Conservation (phyloP, 1,284 basidiomycete species). For the Agaricales sp. region DNA sequence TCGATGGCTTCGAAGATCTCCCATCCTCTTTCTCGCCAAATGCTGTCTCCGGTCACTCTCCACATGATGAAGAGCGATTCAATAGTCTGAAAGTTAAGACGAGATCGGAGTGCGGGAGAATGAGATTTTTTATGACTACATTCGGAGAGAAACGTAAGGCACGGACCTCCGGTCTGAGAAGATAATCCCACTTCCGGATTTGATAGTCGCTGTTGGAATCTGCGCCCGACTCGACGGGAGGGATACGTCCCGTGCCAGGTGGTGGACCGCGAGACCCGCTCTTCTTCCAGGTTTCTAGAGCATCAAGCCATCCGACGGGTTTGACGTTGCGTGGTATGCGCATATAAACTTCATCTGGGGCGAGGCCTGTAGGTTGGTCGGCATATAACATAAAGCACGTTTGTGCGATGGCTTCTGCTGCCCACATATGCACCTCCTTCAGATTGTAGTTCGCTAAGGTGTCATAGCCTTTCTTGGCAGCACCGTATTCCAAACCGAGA, state of each 20-base stretch:
- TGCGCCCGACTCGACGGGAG: conserved; percentile 10
- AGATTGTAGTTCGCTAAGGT: conserved; percentile 31
- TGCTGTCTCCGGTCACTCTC: conserved; percentile 36
- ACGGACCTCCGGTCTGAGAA: conserved; percentile 34
- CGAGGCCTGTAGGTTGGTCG: conserved; percentile 28
- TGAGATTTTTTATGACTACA: neutral
- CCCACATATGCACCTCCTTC: conserved; percentile 30
- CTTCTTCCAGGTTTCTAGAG: conserved; percentile 24
- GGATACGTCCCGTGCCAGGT: conserved; percentile 22
- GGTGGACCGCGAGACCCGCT: conserved; percentile 21
- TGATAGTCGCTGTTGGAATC: conserved; percentile 18
- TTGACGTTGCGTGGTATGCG: conserved; percentile 4
- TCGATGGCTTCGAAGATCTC: conserved; percentile 46
- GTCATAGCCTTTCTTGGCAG: conserved; percentile 25
- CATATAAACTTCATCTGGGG: conserved; percentile 28
- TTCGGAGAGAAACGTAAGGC: neutral
- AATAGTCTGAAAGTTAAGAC: conserved; percentile 26
- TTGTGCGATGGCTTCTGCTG: conserved; percentile 32
- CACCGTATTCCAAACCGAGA: conserved; percentile 24
- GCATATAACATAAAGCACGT: conserved; percentile 34
- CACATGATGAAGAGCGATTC: conserved; percentile 42
- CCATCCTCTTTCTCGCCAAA: conserved; percentile 53
- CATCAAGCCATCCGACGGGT: conserved; percentile 22
- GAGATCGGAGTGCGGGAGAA: neutral
- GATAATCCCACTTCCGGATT: conserved; percentile 19